Evolutionary conservation across 2,329 filamentous ascomycete genomes (phyloP).

Genomic region (Tolypocladium nubicola): DNA sequence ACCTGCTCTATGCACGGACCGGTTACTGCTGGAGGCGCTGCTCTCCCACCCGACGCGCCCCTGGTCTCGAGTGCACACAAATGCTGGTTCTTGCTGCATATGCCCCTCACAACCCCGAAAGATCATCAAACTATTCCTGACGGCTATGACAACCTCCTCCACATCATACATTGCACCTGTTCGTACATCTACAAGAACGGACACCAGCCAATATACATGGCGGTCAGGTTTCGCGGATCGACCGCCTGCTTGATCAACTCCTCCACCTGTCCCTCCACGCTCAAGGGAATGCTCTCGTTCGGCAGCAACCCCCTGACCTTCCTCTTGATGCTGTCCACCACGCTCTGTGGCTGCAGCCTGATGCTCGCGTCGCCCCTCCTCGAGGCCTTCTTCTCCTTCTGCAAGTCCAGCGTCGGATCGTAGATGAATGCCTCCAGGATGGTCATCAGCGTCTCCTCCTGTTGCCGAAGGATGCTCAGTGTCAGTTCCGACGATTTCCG

Average conservation of each 20-base stretch:
- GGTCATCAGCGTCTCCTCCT: slow-evolving; percentile 94
- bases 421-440: slow-evolving; percentile 96
- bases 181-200: slow-evolving; percentile 36
- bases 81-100: background rate
- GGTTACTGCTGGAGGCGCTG: background rate
- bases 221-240: slow-evolving; percentile 65
- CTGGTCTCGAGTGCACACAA: background rate
- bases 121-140: background rate
- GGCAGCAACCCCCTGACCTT: slow-evolving; percentile 79
- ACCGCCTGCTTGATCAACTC: slow-evolving; percentile 83
- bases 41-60: background rate
- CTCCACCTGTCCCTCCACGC: slow-evolving; percentile 95
- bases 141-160: background rate
- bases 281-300: slow-evolving; percentile 83
- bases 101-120: background rate
- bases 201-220: slow-evolving; percentile 97
- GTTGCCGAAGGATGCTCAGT: slow-evolving; percentile 70
- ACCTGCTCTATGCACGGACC: background rate
- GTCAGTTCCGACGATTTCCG: slow-evolving; percentile 84
- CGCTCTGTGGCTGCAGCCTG: slow-evolving; percentile 53
- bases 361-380: slow-evolving; percentile 29
- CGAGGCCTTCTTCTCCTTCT: slow-evolving; percentile 49
- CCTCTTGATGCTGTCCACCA: slow-evolving; percentile 77
- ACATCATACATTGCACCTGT: background rate
- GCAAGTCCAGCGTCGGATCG: slow-evolving; percentile 88